Evolutionary conservation across 345 rosid species (phyloP), one percentile per base, ranked within the genome.

Genomic region (Lepidium sativum): DNA sequence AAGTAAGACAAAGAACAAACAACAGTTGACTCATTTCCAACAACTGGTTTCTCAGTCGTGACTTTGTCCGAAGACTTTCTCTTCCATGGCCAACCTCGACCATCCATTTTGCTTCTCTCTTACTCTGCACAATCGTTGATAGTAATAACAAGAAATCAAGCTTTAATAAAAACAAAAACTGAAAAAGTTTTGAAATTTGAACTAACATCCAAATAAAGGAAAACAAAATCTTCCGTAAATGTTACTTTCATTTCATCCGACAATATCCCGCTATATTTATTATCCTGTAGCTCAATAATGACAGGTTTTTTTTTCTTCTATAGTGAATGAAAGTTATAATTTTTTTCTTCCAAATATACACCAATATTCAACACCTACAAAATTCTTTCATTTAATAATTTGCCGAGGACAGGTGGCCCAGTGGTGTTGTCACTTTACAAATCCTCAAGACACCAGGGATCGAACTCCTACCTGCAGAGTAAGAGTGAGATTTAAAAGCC

Each of bases 51-150:
- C 54, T 78, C 80, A 9, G 60, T 41, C 60, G 64, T 60, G 49
- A 5, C 49, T 68, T 82, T 85, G 40, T 80, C 87, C 1, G 88
- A 84, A 40, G 88, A 79, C 73, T 85, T 86, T 65, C 72, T 85
- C 91, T 86, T 89, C 97, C 97, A 89, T 6, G 85, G 97, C 97
- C 97, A 89, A 71, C 85, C 60, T 64, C 91, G 74, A 53, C 83
- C 83, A 32, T 87, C 97, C 95, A 89, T 89, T 64, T 58, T 51
- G 32, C 39, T 18, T 15, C 4, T 43, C 39, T 14, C 32, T 9
- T 16, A 56, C 11, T 17, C 70, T 71, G 7, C 6, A 25, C 21
- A 55, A 25, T 4, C 37, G 31, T 42, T 8, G 21, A 11, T 11
- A 9, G 38, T 13, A 34, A 42, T 25, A 38, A 9, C 33, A 58